Conservation (phyloP, 441 rosid genomes). For the Hura crepitans region DNA sequence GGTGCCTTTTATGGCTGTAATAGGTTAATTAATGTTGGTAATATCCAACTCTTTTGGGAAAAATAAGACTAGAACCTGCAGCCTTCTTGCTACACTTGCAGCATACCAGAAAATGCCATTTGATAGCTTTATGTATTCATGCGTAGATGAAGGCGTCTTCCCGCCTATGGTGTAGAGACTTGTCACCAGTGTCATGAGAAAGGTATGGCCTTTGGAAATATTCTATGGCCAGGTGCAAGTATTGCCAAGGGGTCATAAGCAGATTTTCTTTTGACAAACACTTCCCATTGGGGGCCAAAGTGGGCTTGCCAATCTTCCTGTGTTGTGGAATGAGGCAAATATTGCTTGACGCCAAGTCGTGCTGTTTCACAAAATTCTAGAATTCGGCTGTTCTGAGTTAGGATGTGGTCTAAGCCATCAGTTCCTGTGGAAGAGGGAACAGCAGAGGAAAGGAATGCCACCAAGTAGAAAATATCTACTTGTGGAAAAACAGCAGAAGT, state of each 20-base stretch:
- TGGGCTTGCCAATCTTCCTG: slow-evolving; percentile 80
- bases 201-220: slow-evolving; percentile 58
- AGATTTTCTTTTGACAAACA: slow-evolving; percentile 63
- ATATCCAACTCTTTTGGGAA: slow-evolving; percentile 19
- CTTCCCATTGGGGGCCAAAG: slow-evolving; percentile 74
- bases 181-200: slow-evolving; percentile 36
- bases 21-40: slow-evolving; percentile 20
- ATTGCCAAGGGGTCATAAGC: slow-evolving; percentile 78
- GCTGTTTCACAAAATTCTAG: slow-evolving; percentile 57
- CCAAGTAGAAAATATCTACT: slow-evolving; percentile 83
- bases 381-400: slow-evolving; percentile 62
- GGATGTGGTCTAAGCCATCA: slow-evolving; percentile 63
- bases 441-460: slow-evolving; percentile 90
- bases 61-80: slow-evolving; percentile 23
- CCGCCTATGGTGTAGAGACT: slow-evolving; percentile 13
- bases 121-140: slow-evolving; percentile 26
- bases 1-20: slow-evolving; percentile 25
- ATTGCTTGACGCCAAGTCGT: slow-evolving; percentile 70
- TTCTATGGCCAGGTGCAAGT: slow-evolving; percentile 91
- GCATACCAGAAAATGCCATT: slow-evolving; percentile 23
- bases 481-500: slow-evolving; percentile 79
- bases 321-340: slow-evolving; percentile 76
- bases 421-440: slow-evolving; percentile 65
- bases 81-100: slow-evolving; percentile 30
- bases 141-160: slow-evolving; percentile 25